A percentile compares a stretch with the other conserved stretches of the same genome.
phyloP scores from a whole-genome alignment of 768 basidiomycete species.

The Trametes cubensis region DNA sequence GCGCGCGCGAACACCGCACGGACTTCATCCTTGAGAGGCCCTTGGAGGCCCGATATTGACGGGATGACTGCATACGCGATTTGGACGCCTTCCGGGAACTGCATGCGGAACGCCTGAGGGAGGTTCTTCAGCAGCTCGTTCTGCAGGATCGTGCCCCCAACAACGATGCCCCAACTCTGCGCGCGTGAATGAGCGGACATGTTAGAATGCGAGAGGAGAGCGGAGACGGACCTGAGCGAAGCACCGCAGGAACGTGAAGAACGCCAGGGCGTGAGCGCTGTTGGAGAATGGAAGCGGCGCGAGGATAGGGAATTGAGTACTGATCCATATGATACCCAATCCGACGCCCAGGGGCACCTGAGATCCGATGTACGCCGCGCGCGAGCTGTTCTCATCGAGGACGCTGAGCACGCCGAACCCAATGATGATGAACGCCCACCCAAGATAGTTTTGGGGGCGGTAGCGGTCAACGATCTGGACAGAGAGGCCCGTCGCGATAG shows the following conservation, averaged over 20 bases:
- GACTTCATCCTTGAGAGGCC: constrained; percentile 30
- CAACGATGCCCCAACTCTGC: constrained; percentile 37
- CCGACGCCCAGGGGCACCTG: constrained; percentile 8
- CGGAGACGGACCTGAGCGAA: constrained; percentile 26
- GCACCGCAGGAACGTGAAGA: constrained; percentile 33
- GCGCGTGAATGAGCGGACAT: background rate
- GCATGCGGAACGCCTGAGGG: constrained; percentile 32
- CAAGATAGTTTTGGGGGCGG: constrained; percentile 34
- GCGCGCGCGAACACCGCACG: constrained; percentile 36
- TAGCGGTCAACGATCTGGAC: constrained; percentile 34
- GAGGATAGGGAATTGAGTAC: constrained; percentile 35
- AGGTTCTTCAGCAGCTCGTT: constrained; percentile 38
- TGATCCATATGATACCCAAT: constrained; percentile 28
- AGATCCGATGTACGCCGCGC: constrained; percentile 7
- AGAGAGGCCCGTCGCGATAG: constrained; percentile 30
- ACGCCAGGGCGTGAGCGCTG: constrained; percentile 42
- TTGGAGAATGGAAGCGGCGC: constrained; percentile 38
- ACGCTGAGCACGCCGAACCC: constrained; percentile 37
- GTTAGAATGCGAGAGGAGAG: background rate
- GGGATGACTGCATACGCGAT: constrained; percentile 38
- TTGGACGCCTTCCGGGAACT: constrained; percentile 33
- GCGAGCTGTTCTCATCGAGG: constrained; percentile 2
- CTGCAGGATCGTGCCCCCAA: constrained; percentile 41
- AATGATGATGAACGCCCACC: constrained; percentile 42
- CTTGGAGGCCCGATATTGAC: constrained; percentile 26